These are phyloP conservation scores for Penstemon barbatus DNA, from an alignment of 257 asterid species.

Conservation along the genomic window DNA sequence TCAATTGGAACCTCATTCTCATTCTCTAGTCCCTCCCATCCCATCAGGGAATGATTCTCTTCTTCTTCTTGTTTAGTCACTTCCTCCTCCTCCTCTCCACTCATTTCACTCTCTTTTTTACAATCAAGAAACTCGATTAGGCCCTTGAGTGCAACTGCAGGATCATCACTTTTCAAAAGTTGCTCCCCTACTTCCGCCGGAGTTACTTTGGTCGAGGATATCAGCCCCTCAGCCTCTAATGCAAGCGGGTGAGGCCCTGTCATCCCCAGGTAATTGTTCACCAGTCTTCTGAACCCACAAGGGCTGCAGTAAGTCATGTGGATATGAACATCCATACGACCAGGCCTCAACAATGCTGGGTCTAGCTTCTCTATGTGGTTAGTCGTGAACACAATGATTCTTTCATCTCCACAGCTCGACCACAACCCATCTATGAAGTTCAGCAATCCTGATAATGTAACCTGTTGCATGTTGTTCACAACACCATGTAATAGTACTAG, in stretches of 20 bases:
- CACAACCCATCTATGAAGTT: no score
- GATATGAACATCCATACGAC: slow-evolving; percentile 68
- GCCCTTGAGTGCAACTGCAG: slow-evolving; percentile 37
- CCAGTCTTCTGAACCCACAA: slow-evolving; percentile 40
- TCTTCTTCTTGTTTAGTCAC: background rate
- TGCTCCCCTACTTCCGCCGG: slow-evolving; percentile 66
- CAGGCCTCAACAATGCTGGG: slow-evolving; percentile 54
- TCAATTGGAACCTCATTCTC: no score
- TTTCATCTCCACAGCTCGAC: slow-evolving; percentile 46
- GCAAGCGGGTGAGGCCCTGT: slow-evolving; percentile 32
- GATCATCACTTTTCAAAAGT: slow-evolving; percentile 38
- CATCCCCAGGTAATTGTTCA: slow-evolving; percentile 38
- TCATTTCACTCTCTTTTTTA: slow-evolving; percentile 25
- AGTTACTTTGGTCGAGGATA: slow-evolving; percentile 42
- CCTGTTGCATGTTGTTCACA: no score
- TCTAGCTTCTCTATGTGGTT: slow-evolving; percentile 60
- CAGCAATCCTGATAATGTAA: no score
- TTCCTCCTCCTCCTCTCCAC: slow-evolving; percentile 1
- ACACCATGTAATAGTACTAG: no score
- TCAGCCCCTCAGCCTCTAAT: slow-evolving; percentile 27
- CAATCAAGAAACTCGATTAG: slow-evolving; percentile 41
- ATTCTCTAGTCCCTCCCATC: background rate
- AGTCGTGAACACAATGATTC: slow-evolving; percentile 59
- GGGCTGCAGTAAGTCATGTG: slow-evolving; percentile 60
- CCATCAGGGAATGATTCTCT: background rate